phyloP scores from a whole-genome alignment of 108 stramenopile genomes.

The Aurantiochytrium sp. region DNA sequence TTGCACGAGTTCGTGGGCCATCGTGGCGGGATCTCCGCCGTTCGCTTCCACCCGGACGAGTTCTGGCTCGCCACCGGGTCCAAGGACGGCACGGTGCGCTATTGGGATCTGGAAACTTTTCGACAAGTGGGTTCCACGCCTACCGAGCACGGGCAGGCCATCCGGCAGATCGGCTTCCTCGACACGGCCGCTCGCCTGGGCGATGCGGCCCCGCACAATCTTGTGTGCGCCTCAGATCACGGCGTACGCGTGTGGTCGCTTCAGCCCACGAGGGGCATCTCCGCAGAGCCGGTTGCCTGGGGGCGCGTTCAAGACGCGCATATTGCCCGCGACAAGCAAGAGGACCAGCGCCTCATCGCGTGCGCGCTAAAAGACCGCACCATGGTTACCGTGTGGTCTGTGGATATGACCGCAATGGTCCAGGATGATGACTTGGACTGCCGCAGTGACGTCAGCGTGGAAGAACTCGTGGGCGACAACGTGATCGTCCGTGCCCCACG shows the following conservation, averaged over 20 bases:
- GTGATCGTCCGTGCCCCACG: no score
- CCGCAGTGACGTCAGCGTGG: background rate
- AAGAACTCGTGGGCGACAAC: background rate
- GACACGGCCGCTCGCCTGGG: background rate
- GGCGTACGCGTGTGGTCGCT: background rate
- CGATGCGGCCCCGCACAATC: background rate
- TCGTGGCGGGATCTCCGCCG: background rate
- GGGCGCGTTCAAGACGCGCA: background rate
- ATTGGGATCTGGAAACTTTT: slow-evolving; percentile 18
- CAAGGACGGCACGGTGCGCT: background rate
- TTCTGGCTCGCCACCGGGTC: slow-evolving; percentile 6
- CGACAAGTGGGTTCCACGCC: background rate
- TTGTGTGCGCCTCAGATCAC: background rate
- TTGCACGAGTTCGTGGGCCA: slow-evolving; percentile 9
- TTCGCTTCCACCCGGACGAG: background rate
- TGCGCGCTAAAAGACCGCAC: background rate
- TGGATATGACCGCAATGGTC: background rate
- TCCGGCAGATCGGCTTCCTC: background rate
- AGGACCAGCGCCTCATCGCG: background rate
- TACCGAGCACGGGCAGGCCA: background rate
- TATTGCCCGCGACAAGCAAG: background rate
- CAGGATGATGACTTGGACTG: background rate
- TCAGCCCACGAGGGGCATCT: background rate
- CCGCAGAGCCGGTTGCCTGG: background rate
- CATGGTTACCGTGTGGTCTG: slow-evolving; percentile 16